Evolutionary conservation across 495 filamentous ascomycete species (phyloP), one percentile per base, ranked within the genome.

Genomic region (Penicillium goetzii): DNA sequence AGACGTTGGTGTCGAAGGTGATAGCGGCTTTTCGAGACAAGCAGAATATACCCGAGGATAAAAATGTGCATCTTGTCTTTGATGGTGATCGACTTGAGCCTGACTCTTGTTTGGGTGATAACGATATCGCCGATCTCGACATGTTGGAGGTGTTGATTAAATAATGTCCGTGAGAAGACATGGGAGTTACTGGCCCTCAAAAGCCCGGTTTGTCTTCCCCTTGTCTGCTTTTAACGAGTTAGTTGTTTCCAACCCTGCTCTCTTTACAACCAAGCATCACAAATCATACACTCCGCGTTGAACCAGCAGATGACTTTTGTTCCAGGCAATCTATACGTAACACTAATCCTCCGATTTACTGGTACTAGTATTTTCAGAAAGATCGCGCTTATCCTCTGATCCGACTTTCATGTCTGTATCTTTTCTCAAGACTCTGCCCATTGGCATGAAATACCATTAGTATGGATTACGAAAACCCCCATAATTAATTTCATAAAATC

Each of bases 91-190:
- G 78, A 49, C 74, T 97, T 25, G 83, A 86, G 1, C 82, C 87
- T 0, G 78, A 85, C 5, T 81, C 83, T 30, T 82, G 80, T 26
- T 78, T 97, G 5, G 77, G 72, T 21, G 86, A 90, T 40, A 81
- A 90, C n/a, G 93, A 96, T 14, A 81, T 97, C 41, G 84, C 84
- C 15, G 90, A 97, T 67, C 81, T 88, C 74, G 93, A 96, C 68
- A 81, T 86, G 56, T 70, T 97, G 40, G 92, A 96, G 71, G 90
- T 94, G n/a, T n/a, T 55, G 30, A 21, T 54, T 81, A 89, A 63
- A 67, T 93, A 58, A 87, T 38, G 80, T 69, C 83, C 59, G 3
- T 11, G n/a, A 9, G 50, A 17, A 25, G 25, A 14, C 23, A 7
- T 58, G 40, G 23, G 28, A 21, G n/a, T 30, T 19, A 25, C 25